These are phyloP conservation scores for Cubamyces sp. DNA, from an alignment of 768 basidiomycete species.

Conservation along the genomic window DNA sequence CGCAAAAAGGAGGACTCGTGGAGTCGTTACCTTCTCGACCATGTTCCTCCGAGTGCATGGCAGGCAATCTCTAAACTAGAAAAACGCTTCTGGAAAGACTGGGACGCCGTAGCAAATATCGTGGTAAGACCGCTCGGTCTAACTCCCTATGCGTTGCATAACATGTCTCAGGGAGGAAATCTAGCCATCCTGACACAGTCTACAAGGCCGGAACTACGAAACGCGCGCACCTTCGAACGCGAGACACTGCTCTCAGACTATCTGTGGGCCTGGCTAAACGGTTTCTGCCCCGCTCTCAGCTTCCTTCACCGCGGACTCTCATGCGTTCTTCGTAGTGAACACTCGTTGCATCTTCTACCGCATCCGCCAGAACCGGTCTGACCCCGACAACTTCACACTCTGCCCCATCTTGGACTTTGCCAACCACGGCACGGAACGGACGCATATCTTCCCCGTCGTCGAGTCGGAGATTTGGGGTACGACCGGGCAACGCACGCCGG, in stretches of 20 bases:
- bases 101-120: constrained; percentile 52
- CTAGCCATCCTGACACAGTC: constrained; percentile 8
- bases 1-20: constrained; percentile 13
- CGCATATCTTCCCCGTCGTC: constrained; percentile 49
- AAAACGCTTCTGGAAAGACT: constrained; percentile 60
- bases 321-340: constrained; percentile 62
- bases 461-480: constrained; percentile 40
- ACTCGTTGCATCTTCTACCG: constrained; percentile 86
- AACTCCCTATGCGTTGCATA: not conserved
- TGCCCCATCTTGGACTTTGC: constrained; percentile 92
- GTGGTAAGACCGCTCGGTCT: constrained; percentile 47
- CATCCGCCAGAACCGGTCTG: constrained; percentile 48
- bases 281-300: constrained; percentile 42
- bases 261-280: constrained; percentile 93
- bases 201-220: constrained; percentile 13
- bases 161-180: constrained; percentile 12
- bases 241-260: constrained; percentile 42
- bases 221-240: not conserved
- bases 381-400: constrained; percentile 81
- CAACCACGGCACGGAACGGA: constrained; percentile 61
- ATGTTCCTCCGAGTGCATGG: constrained; percentile 53
- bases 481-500: constrained; percentile 42
- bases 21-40: constrained; percentile 39
- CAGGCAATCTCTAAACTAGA: constrained; percentile 47
- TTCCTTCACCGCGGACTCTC: not conserved